These are phyloP conservation scores for Didymella keratinophila DNA, from an alignment of 2,329 filamentous ascomycete species.

Conservation along the genomic window DNA sequence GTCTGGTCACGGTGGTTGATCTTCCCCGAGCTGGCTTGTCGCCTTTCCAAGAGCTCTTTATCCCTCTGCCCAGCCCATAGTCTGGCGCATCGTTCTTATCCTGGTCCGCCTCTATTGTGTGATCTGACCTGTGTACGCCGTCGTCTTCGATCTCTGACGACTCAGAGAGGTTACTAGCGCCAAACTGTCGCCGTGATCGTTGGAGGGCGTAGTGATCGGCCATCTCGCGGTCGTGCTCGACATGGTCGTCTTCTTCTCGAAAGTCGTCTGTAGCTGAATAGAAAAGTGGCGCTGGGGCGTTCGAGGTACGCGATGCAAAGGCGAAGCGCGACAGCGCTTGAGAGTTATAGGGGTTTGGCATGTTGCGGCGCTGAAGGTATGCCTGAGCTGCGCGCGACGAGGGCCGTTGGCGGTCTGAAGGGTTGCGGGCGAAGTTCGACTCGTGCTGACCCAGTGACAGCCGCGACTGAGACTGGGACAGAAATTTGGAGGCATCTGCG, in stretches of 20 bases:
- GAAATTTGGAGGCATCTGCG: slow-evolving; percentile 92
- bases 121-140: slow-evolving; percentile 57
- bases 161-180: slow-evolving; percentile 81
- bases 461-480: slow-evolving; percentile 96
- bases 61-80: slow-evolving; percentile 58
- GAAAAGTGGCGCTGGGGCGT: slow-evolving; percentile 89
- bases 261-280: slow-evolving; percentile 91
- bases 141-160: slow-evolving; percentile 84
- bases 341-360: slow-evolving; percentile 80
- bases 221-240: slow-evolving; percentile 87
- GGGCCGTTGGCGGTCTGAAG: slow-evolving; percentile 54
- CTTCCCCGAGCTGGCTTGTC: slow-evolving; percentile 55
- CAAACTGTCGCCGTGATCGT: slow-evolving; percentile 86
- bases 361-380: slow-evolving; percentile 58
- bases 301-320: slow-evolving; percentile 78
- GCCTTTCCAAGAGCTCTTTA: slow-evolving; percentile 65
- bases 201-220: slow-evolving; percentile 95
- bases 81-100: slow-evolving; percentile 50
- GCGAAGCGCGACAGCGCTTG: slow-evolving; percentile 73
- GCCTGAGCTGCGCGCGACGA: slow-evolving; percentile 59
- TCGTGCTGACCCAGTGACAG: slow-evolving; percentile 72
- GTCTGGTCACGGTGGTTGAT: slow-evolving; percentile 43
- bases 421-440: slow-evolving; percentile 58
- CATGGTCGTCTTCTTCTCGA: slow-evolving; percentile 90
- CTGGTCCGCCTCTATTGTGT: slow-evolving; percentile 59